Percentiles rank a stretch among this genome's conserved stretches.
These are phyloP conservation scores for Pyrrhoderma noxium DNA, from an alignment of 1,284 basidiomycete genomes.

Conservation along the genomic window DNA sequence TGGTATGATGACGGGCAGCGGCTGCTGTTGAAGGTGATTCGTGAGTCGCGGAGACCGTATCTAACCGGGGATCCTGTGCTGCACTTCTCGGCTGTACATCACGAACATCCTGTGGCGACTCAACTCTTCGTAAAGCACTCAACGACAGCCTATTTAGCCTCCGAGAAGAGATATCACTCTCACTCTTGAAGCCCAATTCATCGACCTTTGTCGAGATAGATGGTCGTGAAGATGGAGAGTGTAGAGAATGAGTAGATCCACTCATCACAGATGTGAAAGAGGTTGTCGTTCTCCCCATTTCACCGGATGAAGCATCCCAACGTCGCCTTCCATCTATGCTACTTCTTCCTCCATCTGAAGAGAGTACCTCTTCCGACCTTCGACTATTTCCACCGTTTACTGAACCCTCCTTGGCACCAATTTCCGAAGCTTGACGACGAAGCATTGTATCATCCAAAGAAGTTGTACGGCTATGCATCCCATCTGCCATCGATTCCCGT, in stretches of 20 bases:
- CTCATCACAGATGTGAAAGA: constrained; percentile 15
- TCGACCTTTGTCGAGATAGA: constrained; percentile 3
- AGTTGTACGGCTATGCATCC: constrained; percentile 32
- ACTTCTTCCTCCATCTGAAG: constrained; percentile 38
- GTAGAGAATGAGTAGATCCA: constrained; percentile 1
- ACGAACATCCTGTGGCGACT: constrained; percentile 9
- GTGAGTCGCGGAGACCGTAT: neutral
- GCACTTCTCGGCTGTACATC: neutral
- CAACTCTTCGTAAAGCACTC: constrained; percentile 1
- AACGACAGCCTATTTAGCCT: constrained; percentile 9
- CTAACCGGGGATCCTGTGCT: neutral
- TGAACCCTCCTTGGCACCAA: neutral
- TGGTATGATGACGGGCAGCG: constrained; percentile 4
- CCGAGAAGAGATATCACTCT: neutral
- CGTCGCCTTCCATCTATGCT: constrained; percentile 51
- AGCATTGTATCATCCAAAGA: constrained; percentile 32
- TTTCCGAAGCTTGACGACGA: constrained; percentile 25
- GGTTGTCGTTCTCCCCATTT: constrained; percentile 9
- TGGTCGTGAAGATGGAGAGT: constrained; percentile 7
- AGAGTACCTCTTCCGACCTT: constrained; percentile 23
- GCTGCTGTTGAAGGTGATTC: constrained; percentile 14
- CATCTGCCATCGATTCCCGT: constrained; percentile 37
- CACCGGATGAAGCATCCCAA: constrained; percentile 37
- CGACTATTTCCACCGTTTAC: constrained; percentile 25
- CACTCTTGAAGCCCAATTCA: constrained; percentile 3